A percentile compares a stretch with the other conserved stretches of the same genome.
Evolutionary conservation across 352 stramenopile species (phyloP).

Genomic region (Phytophthora agathidicida): DNA sequence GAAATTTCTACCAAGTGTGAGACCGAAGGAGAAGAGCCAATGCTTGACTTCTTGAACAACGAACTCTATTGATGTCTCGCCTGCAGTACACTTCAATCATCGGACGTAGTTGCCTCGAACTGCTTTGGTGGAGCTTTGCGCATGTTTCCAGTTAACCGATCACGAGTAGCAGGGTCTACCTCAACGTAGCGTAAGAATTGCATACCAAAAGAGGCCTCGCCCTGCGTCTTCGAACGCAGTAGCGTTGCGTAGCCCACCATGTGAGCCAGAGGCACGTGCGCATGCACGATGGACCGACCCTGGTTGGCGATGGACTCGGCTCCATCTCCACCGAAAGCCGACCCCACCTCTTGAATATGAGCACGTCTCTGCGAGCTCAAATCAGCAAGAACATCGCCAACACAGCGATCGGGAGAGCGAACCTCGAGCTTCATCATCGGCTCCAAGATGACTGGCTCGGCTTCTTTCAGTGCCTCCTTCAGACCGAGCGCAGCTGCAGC

Average conservation of each 20-base stretch:
- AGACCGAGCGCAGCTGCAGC: slow-evolving; percentile 55
- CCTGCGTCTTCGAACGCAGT: slow-evolving; percentile 80
- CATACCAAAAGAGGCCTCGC: slow-evolving; percentile 81
- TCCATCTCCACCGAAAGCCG: slow-evolving; percentile 30
- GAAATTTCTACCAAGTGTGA: too few species aligned
- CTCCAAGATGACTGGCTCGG: slow-evolving; percentile 66
- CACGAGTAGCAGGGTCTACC: slow-evolving; percentile 57
- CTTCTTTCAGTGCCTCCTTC: slow-evolving; percentile 62
- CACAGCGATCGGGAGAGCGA: slow-evolving; percentile 57
- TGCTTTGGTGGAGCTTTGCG: slow-evolving; percentile 16
- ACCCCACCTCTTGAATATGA: slow-evolving; percentile 68
- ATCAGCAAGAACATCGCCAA: slow-evolving; percentile 80
- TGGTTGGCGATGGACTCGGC: slow-evolving; percentile 22
- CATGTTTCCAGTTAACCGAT: slow-evolving; percentile 45
- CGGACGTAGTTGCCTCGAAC: slow-evolving; percentile 2
- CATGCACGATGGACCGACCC: slow-evolving; percentile 63
- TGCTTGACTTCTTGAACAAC: slow-evolving; percentile 7
- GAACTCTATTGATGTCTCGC: slow-evolving; percentile 23
- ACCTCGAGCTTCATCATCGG: slow-evolving; percentile 84
- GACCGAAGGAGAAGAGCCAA: neutral
- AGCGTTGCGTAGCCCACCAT: slow-evolving; percentile 86
- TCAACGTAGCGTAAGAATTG: slow-evolving; percentile 75
- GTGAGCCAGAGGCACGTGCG: slow-evolving; percentile 69
- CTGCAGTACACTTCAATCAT: slow-evolving; percentile 2
- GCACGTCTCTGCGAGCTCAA: slow-evolving; percentile 74